Conservation (phyloP, 768 basidiomycete species). For the Russula ochroleuca region DNA sequence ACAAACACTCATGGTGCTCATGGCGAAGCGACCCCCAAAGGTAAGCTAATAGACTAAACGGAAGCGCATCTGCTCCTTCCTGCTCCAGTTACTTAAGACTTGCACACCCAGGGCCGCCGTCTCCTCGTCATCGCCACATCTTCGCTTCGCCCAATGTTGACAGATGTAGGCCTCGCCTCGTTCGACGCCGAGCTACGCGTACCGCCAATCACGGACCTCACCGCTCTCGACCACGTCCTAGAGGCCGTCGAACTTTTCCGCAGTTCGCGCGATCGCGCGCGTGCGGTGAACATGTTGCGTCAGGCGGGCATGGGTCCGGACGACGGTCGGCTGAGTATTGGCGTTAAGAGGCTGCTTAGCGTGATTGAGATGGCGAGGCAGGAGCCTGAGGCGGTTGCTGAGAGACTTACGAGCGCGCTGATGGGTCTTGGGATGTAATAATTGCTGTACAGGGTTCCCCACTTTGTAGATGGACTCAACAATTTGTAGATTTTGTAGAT, state of each 20-base stretch:
- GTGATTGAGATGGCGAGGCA: slow-evolving; percentile 96
- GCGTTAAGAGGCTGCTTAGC: slow-evolving; percentile 90
- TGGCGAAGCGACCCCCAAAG: slow-evolving; percentile 89
- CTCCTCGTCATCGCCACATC: slow-evolving; percentile 90
- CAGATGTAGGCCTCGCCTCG: slow-evolving; percentile 79
- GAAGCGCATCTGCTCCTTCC: not conserved
- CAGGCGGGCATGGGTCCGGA: slow-evolving; percentile 66
- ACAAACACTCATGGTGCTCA: slow-evolving; percentile 83
- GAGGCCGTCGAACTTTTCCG: slow-evolving; percentile 75
- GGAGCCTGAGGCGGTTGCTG: slow-evolving; percentile 79
- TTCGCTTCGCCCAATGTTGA: slow-evolving; percentile 78
- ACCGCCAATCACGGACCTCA: slow-evolving; percentile 70
- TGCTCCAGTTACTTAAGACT: not conserved
- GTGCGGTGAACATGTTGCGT: slow-evolving; percentile 60
- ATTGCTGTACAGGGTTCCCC: not conserved
- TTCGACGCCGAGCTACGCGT: slow-evolving; percentile 88
- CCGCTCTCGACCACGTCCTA: slow-evolving; percentile 70
- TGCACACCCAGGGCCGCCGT: slow-evolving; percentile 59
- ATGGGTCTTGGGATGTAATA: slow-evolving; percentile 50
- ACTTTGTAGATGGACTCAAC: not conserved
- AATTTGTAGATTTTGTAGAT: too few species aligned
- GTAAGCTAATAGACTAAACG: slow-evolving; percentile 41
- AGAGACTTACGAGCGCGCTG: slow-evolving; percentile 60
- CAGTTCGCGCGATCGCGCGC: slow-evolving; percentile 47
- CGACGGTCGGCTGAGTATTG: slow-evolving; percentile 59